These are phyloP conservation scores for Ligustrum vulgare DNA, from an alignment of 257 asterid genomes.

Conservation along the genomic window DNA sequence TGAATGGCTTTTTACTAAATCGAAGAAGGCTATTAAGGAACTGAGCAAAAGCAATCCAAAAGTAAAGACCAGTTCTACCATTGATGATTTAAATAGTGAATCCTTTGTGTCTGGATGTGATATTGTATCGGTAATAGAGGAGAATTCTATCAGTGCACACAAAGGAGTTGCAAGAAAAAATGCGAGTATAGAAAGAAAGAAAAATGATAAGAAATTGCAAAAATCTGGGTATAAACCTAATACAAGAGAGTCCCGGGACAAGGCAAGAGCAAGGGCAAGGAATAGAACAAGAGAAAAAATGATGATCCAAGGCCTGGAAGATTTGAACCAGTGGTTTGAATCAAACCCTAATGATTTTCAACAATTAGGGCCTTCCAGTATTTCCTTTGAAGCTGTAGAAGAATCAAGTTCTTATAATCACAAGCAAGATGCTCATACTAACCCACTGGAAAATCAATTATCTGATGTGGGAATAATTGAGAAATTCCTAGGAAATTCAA, in stretches of 20 bases:
- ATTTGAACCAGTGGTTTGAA: neutral
- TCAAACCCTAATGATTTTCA: conserved; percentile 26
- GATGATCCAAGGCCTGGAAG: conserved; percentile 27
- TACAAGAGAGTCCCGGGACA: conserved; percentile 42
- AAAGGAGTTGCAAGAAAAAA: neutral
- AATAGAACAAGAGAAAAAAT: conserved; percentile 51
- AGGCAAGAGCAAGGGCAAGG: conserved; percentile 52
- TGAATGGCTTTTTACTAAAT: conserved; percentile 31
- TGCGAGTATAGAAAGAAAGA: neutral
- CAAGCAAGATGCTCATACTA: neutral
- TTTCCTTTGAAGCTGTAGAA: neutral
- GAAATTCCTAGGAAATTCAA: conserved; percentile 35
- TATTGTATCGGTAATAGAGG: neutral
- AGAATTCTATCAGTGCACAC: conserved; percentile 12
- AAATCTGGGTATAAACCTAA: neutral
- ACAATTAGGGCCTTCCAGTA: conserved; percentile 16
- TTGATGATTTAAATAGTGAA: neutral
- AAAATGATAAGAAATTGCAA: neutral
- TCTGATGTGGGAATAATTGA: conserved; percentile 52
- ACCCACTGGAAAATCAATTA: conserved; percentile 21
- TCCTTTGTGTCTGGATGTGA: conserved; percentile 12
- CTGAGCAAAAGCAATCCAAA: conserved; percentile 10
- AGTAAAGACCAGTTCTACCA: conserved; percentile 11
- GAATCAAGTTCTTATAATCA: conserved; percentile 12
- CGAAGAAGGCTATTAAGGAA: conserved; percentile 30